A percentile compares a stretch with the other conserved stretches of the same genome.
These are phyloP conservation scores for Neocucurbitaria cava DNA, from an alignment of 2,329 filamentous ascomycete genomes.

Conservation along the genomic window DNA sequence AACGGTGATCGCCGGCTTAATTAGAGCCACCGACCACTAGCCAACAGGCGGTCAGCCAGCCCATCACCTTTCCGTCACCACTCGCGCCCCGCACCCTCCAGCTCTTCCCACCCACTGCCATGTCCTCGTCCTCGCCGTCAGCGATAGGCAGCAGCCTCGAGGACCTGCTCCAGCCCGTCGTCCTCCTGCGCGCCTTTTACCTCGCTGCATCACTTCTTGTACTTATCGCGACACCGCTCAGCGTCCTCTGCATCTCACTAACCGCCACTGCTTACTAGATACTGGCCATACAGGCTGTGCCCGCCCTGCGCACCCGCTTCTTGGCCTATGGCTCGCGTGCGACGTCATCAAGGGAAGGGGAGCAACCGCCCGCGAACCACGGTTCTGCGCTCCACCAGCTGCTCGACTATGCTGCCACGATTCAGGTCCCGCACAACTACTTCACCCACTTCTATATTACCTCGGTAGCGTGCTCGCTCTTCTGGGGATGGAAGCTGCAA, in stretches of 20 bases:
- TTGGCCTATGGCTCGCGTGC: slow-evolving; percentile 67
- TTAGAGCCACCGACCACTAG: not conserved
- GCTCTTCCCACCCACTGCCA: slow-evolving; percentile 1
- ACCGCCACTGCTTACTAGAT: slow-evolving; percentile 52
- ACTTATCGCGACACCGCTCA: slow-evolving; percentile 42
- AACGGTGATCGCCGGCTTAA: slow-evolving; percentile 9
- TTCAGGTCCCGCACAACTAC: slow-evolving; percentile 83
- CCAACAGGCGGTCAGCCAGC: slow-evolving; percentile 1
- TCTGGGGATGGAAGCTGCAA: slow-evolving; percentile 75
- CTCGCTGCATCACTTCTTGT: slow-evolving; percentile 50
- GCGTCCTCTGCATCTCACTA: slow-evolving; percentile 24
- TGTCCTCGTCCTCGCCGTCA: slow-evolving; percentile 3
- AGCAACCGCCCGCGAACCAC: slow-evolving; percentile 7
- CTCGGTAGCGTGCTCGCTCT: slow-evolving; percentile 71
- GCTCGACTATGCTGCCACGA: slow-evolving; percentile 60
- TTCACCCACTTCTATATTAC: slow-evolving; percentile 87
- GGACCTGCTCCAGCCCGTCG: slow-evolving; percentile 18
- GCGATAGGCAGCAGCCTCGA: slow-evolving; percentile 8
- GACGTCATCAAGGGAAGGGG: slow-evolving; percentile 15
- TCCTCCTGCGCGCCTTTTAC: slow-evolving; percentile 46
- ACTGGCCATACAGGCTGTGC: slow-evolving; percentile 59
- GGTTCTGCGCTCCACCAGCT: slow-evolving; percentile 27
- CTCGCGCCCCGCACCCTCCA: slow-evolving; percentile 5
- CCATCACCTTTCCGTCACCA: slow-evolving; percentile 26
- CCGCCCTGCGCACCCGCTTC: slow-evolving; percentile 62